Conservation (phyloP, 2,329 filamentous ascomycete species). For the Chaetomium sp. region DNA sequence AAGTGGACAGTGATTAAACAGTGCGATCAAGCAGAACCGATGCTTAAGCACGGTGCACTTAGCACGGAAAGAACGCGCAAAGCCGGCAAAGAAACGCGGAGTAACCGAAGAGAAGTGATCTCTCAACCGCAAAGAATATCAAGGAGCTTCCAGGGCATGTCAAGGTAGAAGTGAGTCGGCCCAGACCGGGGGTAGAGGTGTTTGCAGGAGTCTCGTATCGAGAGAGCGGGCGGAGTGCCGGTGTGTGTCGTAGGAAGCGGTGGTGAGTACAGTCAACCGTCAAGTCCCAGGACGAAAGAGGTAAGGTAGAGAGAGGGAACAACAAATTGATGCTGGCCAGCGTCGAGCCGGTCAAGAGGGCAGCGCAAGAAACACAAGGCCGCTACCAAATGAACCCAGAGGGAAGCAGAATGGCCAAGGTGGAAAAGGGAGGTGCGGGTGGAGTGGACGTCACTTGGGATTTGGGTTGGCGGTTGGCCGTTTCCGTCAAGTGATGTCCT, state of each 20-base stretch:
- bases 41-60: neutral
- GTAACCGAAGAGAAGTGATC: neutral
- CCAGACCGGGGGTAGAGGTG: neutral
- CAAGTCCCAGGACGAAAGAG: conserved; percentile 1
- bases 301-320: neutral
- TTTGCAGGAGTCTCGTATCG: conserved; percentile 4
- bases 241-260: conserved; percentile 8
- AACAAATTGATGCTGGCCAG: conserved; percentile 19
- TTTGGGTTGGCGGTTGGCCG: conserved; percentile 13
- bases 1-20: neutral
- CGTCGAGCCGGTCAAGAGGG: conserved; percentile 16
- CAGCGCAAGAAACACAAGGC: conserved; percentile 9
- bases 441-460: conserved; percentile 13
- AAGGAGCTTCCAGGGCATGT: neutral
- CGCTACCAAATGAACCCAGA: neutral
- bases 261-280: neutral
- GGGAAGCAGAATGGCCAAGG: conserved; percentile 10
- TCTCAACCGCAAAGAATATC: neutral
- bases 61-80: conserved; percentile 7
- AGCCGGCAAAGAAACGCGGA: conserved; percentile 2
- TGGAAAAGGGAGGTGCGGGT: conserved; percentile 5
- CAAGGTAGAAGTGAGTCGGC: neutral
- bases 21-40: conserved; percentile 13
- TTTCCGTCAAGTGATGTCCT: conserved; percentile 20
- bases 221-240: conserved; percentile 10